A percentile compares a stretch with the other conserved stretches of the same genome.
Evolutionary conservation across 2,329 filamentous ascomycete genomes (phyloP).

Genomic region (Curvularia sp.): DNA sequence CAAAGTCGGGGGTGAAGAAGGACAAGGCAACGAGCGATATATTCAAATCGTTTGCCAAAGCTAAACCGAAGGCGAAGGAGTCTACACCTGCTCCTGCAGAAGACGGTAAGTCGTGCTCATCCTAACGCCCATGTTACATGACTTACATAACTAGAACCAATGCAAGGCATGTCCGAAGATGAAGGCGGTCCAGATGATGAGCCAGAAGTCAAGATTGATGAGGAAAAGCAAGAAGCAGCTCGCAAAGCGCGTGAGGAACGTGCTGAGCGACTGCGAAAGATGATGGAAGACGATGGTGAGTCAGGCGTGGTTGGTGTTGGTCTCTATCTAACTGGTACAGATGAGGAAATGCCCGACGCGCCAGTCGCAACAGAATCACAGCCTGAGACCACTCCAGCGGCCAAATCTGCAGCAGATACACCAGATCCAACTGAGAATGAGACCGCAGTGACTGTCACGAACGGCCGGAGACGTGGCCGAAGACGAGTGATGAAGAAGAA

Average conservation of each 20-base stretch:
- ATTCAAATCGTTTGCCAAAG: conserved; percentile 80
- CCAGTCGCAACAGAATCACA: conserved; percentile 48
- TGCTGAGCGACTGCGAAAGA: conserved; percentile 70
- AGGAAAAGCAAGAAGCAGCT: conserved; percentile 42
- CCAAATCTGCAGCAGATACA: conserved; percentile 28
- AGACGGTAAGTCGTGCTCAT: conserved; percentile 53
- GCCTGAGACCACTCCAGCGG: conserved; percentile 47
- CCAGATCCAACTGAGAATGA: conserved; percentile 35
- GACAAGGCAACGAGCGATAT: conserved; percentile 65
- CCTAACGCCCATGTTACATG: neutral
- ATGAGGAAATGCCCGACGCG: conserved; percentile 67
- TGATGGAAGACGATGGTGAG: conserved; percentile 75
- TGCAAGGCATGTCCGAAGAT: conserved; percentile 62
- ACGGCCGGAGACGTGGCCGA: conserved; percentile 75
- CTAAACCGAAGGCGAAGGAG: conserved; percentile 62
- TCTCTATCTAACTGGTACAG: conserved; percentile 36
- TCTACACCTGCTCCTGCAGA: conserved; percentile 53
- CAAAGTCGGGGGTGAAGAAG: conserved; percentile 62
- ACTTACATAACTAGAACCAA: conserved; percentile 51
- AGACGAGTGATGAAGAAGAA: conserved; percentile 87
- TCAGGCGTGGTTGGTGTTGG: neutral
- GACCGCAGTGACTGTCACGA: conserved; percentile 58
- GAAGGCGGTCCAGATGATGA: conserved; percentile 44
- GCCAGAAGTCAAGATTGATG: conserved; percentile 40
- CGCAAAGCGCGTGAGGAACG: conserved; percentile 64